A percentile compares a stretch with the other conserved stretches of the same genome.
Conservation (phyloP, 108 stramenopile species). For the Cafeteria roenbergensis region DNA sequence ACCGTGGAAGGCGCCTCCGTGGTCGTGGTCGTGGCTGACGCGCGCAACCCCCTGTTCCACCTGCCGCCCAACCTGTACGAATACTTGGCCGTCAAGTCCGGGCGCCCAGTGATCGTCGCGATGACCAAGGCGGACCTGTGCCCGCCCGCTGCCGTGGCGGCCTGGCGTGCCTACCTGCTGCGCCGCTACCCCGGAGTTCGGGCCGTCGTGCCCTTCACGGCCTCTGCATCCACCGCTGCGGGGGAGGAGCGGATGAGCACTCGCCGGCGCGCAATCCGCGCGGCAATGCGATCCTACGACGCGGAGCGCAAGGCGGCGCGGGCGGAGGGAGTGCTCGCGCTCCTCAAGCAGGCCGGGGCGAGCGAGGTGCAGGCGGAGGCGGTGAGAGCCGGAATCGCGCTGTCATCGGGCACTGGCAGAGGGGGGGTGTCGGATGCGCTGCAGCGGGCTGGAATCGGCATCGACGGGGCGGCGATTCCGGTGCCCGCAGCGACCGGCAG, state of each 20-base stretch:
- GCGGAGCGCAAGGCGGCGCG: no score
- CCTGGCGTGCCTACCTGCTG: conserved; percentile 68
- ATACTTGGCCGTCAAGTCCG: conserved; percentile 62
- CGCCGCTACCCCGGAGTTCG: not conserved
- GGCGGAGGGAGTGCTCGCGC: no score
- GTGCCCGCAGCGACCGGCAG: no score
- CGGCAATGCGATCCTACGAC: not conserved
- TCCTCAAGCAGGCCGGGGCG: no score
- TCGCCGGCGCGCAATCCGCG: not conserved
- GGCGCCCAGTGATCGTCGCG: conserved; percentile 69
- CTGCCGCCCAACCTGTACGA: conserved; percentile 61
- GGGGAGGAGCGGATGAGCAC: not conserved
- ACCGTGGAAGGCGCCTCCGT: conserved; percentile 75
- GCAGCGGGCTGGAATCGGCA: no score
- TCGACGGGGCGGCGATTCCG: no score
- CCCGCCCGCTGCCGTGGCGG: conserved; percentile 53
- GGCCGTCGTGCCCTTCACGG: not conserved
- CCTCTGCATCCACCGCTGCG: not conserved
- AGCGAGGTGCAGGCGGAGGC: no score
- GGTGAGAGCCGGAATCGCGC: no score
- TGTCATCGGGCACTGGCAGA: no score
- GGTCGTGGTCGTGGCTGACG: conserved; percentile 82
- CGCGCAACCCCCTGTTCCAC: conserved; percentile 88
- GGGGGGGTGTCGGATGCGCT: no score
- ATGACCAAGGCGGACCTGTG: conserved; percentile 93